Base-by-base conservation (phyloP, 768 basidiomycete genomes). In the Lactarius hengduanensis region DNA sequence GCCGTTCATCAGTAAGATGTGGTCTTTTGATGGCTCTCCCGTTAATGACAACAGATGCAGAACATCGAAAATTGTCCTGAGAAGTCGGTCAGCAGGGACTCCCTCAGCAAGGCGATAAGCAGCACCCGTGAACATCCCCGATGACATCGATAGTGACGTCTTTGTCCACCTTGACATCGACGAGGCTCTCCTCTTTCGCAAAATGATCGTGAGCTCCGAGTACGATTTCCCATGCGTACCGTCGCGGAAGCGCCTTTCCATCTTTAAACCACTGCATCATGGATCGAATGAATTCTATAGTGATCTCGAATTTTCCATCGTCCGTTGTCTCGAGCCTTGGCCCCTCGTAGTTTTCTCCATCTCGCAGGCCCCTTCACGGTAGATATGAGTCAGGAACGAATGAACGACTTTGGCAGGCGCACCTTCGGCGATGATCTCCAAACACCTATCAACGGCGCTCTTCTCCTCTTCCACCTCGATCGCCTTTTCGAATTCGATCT, bases 221-320 rank as follows among this genome's bases (percentile, higher is more conserved):
- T 28, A 95, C 83, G 71, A 99, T 98, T 78, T 98, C 94, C 96
- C 94, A 98, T 32, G 89, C 94, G 67, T 94, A 90, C 77, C 96
- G 83, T 76, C 88, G 87, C 4, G 94, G 87, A 57, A 98, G 78
- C n/a, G 89, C 82, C 76, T 97, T 97, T n/a, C 94, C 95, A 54
- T 87, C 84, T 80, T 95, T 96, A 79, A 97, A 98, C 87, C 88
- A 92, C 69, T 88, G 80, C 58, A 97, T 87, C 94, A 98, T 95
- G 45, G 79, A 82, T 69, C 83, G 82, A 68, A 99, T 81, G 76
- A 98, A 99, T 61, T 88, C 83, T 43, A 83, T 76, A 30, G 88
- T 91, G 69, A 96, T 91, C 58, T 76, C 79, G 77, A 85, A 94
- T 78, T 87, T 86, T 59, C 86, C 88, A 69, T 86, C 83, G 61